Conservation (phyloP, 1,284 basidiomycete genomes). For the Microbotryum violaceum region DNA sequence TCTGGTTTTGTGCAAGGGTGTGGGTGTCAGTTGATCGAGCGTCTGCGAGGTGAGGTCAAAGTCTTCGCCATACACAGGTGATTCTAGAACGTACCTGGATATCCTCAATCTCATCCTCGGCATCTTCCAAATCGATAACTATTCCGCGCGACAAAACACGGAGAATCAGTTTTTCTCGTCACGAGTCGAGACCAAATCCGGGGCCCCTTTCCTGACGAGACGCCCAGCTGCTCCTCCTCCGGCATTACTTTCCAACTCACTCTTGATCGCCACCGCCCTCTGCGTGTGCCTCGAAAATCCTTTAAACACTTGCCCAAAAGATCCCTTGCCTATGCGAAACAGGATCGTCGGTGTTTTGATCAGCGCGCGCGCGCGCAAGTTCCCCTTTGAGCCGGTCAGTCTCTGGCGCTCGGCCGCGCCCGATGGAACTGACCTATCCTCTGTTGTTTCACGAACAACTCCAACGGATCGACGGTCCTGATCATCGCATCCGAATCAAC, state of each 20-base stretch:
- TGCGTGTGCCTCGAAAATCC: constrained; percentile 88
- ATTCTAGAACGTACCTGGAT: constrained; percentile 64
- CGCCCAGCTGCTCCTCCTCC: too few species aligned
- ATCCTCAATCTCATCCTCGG: constrained; percentile 98
- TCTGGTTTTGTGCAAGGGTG: constrained; percentile 3
- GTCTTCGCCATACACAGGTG: not conserved
- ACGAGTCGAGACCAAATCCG: not conserved
- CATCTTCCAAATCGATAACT: constrained; percentile 95
- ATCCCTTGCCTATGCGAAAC: constrained; percentile 63
- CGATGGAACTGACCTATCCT: constrained; percentile 64
- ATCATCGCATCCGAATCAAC: constrained; percentile 6
- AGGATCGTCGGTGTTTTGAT: constrained; percentile 3
- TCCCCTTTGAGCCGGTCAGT: too few species aligned
- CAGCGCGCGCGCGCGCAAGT: constrained; percentile 1
- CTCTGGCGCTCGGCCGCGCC: too few species aligned
- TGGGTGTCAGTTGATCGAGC: too few species aligned
- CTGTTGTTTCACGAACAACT: constrained; percentile 91
- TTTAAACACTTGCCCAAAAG: constrained; percentile 96
- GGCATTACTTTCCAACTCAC: constrained; percentile 7
- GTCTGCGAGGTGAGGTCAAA: not conserved
- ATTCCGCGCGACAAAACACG: not conserved
- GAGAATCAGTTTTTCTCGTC: not conserved
- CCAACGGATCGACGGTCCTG: constrained; percentile 67
- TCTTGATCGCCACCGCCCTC: constrained; percentile 65
- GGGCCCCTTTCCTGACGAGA: too few species aligned